These are phyloP conservation scores for Colletotrichum noveboracense DNA, from an alignment of 2,329 filamentous ascomycete genomes.

Conservation along the genomic window DNA sequence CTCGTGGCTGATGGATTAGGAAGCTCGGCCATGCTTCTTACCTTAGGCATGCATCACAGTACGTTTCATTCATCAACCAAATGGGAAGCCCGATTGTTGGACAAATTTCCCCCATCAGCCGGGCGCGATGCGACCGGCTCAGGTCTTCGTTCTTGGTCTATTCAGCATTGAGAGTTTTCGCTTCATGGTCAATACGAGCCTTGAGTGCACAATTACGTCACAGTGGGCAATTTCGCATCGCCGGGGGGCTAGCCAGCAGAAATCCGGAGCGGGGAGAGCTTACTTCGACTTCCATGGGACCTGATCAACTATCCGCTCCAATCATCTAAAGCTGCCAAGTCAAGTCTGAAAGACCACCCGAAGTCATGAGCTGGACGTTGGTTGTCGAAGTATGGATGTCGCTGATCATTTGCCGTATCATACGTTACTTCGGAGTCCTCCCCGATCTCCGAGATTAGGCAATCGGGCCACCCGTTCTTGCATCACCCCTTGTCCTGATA, in stretches of 20 bases:
- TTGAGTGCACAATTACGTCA: background rate
- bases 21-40: background rate
- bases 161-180: background rate
- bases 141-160: background rate
- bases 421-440: background rate
- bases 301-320: background rate
- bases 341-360: background rate
- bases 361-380: accelerated
- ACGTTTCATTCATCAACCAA: background rate
- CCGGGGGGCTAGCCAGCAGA: background rate
- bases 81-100: background rate
- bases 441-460: background rate
- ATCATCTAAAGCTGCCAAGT: background rate
- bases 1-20: background rate
- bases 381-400: background rate
- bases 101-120: background rate
- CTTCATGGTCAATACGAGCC: background rate
- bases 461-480: background rate
- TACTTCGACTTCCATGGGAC: background rate
- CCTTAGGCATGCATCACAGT: background rate
- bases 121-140: background rate
- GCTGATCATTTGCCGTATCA: background rate
- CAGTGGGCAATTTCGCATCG: background rate
- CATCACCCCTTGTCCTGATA: background rate
- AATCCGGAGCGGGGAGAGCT: background rate